Percentiles rank a stretch among this genome's conserved stretches.
These are phyloP conservation scores for Microbotryum silenes-acaulis DNA, from an alignment of 1,284 basidiomycete genomes.

Conservation along the genomic window DNA sequence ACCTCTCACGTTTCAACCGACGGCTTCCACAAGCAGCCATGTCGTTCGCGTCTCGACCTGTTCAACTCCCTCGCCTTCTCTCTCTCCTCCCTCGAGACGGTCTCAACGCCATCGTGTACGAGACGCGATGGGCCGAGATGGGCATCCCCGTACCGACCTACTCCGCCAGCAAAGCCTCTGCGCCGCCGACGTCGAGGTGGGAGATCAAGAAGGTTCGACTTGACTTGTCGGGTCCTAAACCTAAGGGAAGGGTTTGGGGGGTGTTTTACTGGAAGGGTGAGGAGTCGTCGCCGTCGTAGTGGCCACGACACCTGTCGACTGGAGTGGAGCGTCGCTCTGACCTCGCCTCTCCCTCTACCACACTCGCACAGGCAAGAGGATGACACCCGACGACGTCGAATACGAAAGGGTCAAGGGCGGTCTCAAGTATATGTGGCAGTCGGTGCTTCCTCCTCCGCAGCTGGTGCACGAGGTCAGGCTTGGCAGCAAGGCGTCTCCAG, in stretches of 20 bases:
- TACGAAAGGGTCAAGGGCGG: constrained; percentile 43
- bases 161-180: background rate
- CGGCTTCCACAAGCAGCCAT: background rate
- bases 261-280: constrained; percentile 64
- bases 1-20: too few species aligned
- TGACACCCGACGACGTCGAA: constrained; percentile 36
- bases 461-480: background rate
- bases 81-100: constrained; percentile 60
- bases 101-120: constrained; percentile 57
- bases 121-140: constrained; percentile 62
- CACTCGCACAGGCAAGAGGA: constrained; percentile 40
- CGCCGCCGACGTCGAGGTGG: constrained; percentile 53
- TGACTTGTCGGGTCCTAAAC: constrained; percentile 51
- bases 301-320: too few species aligned
- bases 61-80: constrained; percentile 43
- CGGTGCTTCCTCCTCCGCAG: constrained; percentile 27
- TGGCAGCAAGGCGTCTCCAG: too few species aligned
- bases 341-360: too few species aligned
- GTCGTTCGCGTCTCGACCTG: background rate
- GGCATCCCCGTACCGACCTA: constrained; percentile 47
- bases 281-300: constrained; percentile 34
- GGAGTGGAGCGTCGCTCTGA: background rate
- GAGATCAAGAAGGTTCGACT: constrained; percentile 58
- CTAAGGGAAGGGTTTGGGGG: constrained; percentile 69
- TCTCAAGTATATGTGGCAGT: constrained; percentile 44